A percentile compares a stretch with the other conserved stretches of the same genome.
Evolutionary conservation across 345 rosid species (phyloP).

Genomic region (Bruguiera gymnorhiza): DNA sequence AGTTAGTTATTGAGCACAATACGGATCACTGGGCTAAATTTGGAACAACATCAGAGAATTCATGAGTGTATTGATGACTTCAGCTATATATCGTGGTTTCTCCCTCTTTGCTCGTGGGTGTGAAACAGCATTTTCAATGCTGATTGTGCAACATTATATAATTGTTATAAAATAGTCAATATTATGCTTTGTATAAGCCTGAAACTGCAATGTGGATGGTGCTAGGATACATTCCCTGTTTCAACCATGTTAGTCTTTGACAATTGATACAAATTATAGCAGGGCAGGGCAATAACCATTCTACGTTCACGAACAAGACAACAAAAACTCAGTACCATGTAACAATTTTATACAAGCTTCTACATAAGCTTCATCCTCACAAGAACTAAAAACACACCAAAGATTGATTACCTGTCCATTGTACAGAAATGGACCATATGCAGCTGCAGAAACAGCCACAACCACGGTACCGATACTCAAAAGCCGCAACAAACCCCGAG

Average conservation of each 20-base stretch:
- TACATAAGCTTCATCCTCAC: not conserved
- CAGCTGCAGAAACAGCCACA: constrained; percentile 55
- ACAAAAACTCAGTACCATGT: not conserved
- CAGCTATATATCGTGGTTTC: not conserved
- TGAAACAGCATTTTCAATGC: not conserved
- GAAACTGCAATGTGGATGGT: not conserved
- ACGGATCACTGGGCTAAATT: not conserved
- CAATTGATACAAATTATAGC: too few species aligned
- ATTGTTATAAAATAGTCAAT: not conserved
- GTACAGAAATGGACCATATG: constrained; percentile 76
- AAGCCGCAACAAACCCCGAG: constrained; percentile 52
- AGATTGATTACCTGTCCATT: constrained; percentile 59
- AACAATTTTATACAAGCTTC: not conserved
- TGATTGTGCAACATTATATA: not conserved
- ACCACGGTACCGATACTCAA: constrained; percentile 56
- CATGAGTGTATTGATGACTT: not conserved
- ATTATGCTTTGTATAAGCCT: not conserved
- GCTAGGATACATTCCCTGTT: not conserved
- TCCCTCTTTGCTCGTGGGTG: not conserved
- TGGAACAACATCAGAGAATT: not conserved
- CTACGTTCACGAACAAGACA: not conserved
- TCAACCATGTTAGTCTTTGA: not conserved
- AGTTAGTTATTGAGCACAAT: not conserved
- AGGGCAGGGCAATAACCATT: not conserved
- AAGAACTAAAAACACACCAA: not conserved